Percentiles rank a stretch among this genome's conserved stretches.
phyloP scores from a whole-genome alignment of 148 eudicot species.

The Rhododendron vialii region DNA sequence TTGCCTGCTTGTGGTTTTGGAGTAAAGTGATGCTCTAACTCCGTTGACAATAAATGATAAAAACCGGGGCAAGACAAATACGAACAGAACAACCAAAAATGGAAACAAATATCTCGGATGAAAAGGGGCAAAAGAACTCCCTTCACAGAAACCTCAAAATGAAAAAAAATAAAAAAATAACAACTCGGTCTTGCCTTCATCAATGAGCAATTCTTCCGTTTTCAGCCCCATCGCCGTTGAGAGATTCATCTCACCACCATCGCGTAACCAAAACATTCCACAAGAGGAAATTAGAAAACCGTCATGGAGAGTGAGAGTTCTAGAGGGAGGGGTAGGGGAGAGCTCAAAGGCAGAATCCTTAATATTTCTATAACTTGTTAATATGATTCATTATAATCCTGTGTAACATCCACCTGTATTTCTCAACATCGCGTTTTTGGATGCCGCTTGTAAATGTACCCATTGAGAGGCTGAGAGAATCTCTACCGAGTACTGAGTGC shows the following conservation, averaged over 20 bases:
- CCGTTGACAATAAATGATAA: no score
- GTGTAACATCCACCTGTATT: background rate
- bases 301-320: background rate
- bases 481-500: background rate
- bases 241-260: no score
- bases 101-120: background rate
- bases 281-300: background rate
- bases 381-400: background rate
- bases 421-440: background rate
- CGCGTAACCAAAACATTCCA: background rate
- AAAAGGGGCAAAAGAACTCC: background rate
- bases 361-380: background rate
- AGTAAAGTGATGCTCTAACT: no score
- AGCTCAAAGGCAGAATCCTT: background rate
- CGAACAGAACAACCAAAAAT: no score
- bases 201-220: no score
- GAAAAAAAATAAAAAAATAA: no score
- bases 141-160: background rate
- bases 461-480: background rate
- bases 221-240: background rate
- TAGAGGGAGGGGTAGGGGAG: background rate
- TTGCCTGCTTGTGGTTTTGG: no score
- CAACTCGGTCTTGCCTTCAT: no score
- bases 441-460: background rate
- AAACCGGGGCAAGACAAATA: no score